These are phyloP conservation scores for Vanrija pseudolonga DNA, from an alignment of 1,284 basidiomycete genomes.

Conservation along the genomic window DNA sequence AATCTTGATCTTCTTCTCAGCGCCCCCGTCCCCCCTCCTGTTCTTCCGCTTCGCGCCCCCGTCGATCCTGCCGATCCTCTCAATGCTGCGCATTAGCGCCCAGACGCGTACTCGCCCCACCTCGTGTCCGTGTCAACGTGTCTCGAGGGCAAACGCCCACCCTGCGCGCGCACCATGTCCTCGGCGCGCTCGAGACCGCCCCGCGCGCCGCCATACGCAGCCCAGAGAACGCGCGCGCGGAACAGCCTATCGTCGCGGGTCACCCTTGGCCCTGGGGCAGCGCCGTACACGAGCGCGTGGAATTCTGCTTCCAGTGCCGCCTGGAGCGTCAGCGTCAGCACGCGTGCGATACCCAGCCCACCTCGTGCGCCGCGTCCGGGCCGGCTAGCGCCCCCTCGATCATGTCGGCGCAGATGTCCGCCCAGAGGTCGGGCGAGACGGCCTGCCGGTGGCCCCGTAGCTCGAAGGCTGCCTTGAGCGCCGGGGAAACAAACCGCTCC, in stretches of 20 bases:
- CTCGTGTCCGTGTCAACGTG: too few species aligned
- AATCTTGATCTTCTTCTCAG: not conserved
- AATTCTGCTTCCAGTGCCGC: not conserved
- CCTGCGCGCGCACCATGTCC: not conserved
- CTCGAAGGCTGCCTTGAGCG: not conserved
- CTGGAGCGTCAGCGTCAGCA: not conserved
- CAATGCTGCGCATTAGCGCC: too few species aligned
- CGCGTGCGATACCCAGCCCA: not conserved
- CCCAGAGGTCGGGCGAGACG: not conserved
- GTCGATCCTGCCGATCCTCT: not conserved
- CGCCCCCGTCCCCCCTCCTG: not conserved
- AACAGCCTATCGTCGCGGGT: not conserved
- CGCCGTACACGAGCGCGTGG: not conserved
- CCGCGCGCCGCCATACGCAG: too few species aligned
- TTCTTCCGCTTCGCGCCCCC: not conserved
- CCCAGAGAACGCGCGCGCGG: not conserved
- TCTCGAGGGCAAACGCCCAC: not conserved
- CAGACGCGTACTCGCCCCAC: too few species aligned
- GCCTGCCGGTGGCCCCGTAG: not conserved
- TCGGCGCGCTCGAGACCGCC: too few species aligned
- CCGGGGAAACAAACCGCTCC: not conserved
- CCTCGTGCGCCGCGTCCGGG: not conserved
- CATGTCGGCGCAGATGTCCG: not conserved
- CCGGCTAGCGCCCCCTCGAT: not conserved
- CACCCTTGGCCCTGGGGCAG: not conserved